Percentiles rank a stretch among this genome's conserved stretches.
phyloP scores from a whole-genome alignment of 257 asterid genomes.

The Fraxinus quadrangulata region DNA sequence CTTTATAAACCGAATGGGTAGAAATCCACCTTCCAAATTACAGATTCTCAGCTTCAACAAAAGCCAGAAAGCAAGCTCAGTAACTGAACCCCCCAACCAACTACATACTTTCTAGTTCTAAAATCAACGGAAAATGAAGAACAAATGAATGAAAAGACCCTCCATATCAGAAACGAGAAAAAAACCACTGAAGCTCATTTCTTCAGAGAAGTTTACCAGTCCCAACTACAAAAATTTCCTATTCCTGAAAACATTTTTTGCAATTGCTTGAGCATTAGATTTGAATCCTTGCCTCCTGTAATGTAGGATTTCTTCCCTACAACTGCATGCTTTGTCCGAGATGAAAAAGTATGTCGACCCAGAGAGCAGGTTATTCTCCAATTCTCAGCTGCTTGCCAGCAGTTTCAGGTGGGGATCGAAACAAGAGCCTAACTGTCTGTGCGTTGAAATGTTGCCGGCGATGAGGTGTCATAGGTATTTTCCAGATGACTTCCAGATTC shows the following conservation, averaged over 20 bases:
- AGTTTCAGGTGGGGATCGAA: neutral
- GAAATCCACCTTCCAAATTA: slow-evolving; percentile 56
- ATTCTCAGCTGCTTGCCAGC: slow-evolving; percentile 1
- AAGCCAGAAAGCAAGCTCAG: slow-evolving; percentile 39
- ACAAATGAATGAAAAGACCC: slow-evolving; percentile 56
- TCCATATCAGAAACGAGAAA: slow-evolving; percentile 44
- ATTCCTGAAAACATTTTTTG: slow-evolving; percentile 22
- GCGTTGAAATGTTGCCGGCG: neutral
- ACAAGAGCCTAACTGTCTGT: neutral
- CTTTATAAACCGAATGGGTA: slow-evolving; percentile 40
- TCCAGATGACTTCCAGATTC: slow-evolving; percentile 97
- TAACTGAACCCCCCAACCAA: slow-evolving; percentile 35
- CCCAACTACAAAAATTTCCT: slow-evolving; percentile 73
- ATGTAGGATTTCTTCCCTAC: slow-evolving; percentile 26
- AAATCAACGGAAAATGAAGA: slow-evolving; percentile 35
- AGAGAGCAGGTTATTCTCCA: slow-evolving; percentile 6
- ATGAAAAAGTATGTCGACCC: slow-evolving; percentile 23
- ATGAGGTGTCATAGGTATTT: slow-evolving; percentile 60
- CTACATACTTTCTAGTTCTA: slow-evolving; percentile 31
- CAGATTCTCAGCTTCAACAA: slow-evolving; percentile 47
- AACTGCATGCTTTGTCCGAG: slow-evolving; percentile 17
- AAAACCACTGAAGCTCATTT: slow-evolving; percentile 18
- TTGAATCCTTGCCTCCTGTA: slow-evolving; percentile 26
- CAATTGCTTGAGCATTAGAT: slow-evolving; percentile 29
- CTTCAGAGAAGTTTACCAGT: slow-evolving; percentile 43